Evolutionary conservation across 2,329 filamentous ascomycete genomes (phyloP).

Genomic region (Neopestalotiopsis sp.): DNA sequence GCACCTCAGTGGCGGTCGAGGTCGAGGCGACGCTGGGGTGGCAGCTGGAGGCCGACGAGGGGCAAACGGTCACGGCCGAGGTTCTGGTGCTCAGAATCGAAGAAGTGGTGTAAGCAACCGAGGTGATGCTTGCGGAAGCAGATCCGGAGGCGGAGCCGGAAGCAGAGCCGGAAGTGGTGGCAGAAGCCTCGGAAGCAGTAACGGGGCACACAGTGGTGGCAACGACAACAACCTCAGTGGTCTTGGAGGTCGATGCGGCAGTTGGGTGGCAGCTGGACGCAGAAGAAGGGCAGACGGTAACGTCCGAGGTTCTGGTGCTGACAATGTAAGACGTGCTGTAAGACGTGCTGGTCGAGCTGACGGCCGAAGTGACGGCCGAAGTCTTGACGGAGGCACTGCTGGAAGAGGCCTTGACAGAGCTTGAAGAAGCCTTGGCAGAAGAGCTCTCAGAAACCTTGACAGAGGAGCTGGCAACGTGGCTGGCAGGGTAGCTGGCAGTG

Average conservation of each 20-base stretch:
- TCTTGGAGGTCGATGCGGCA: background rate
- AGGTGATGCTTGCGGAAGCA: background rate
- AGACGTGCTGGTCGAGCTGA: background rate
- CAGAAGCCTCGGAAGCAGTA: background rate
- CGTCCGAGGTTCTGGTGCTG: background rate
- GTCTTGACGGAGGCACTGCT: background rate
- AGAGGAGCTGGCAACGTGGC: too few species aligned
- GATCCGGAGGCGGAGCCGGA: too few species aligned
- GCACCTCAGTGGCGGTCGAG: background rate
- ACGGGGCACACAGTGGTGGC: background rate
- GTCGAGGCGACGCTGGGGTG: background rate
- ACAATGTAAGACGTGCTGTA: background rate
- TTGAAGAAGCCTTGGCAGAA: background rate
- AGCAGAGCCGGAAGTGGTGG: too few species aligned
- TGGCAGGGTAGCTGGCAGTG: too few species aligned
- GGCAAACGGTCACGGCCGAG: background rate
- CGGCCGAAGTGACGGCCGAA: background rate
- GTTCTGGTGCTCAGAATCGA: background rate
- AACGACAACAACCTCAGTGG: background rate
- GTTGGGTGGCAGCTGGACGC: background rate
- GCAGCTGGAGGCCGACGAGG: slow-evolving; percentile 1
- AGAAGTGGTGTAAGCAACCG: background rate
- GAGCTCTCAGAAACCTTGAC: background rate
- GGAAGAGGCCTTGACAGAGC: background rate
- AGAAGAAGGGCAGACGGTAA: background rate